Conservation (phyloP, 2,329 filamentous ascomycete genomes). For the Xylaria polymorpha region DNA sequence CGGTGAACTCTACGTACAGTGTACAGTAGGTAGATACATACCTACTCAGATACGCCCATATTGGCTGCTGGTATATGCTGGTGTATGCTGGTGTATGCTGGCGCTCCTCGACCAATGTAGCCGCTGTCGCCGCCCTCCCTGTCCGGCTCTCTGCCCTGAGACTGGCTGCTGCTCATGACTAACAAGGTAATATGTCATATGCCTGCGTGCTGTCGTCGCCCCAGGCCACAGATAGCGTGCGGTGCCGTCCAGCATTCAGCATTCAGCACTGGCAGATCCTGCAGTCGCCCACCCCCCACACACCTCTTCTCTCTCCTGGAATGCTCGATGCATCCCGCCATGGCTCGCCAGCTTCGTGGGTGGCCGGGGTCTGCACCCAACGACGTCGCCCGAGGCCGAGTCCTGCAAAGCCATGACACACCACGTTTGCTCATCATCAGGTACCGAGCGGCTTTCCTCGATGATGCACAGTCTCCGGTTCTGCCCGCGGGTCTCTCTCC, state of each 20-base stretch:
- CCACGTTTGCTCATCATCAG: conserved; percentile 36
- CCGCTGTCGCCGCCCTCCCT: conserved; percentile 32
- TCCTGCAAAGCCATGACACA: conserved; percentile 38
- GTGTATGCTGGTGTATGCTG: conserved; percentile 2
- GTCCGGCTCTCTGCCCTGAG: conserved; percentile 5
- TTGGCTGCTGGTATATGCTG: no score
- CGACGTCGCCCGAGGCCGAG: conserved; percentile 37
- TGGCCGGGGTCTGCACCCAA: conserved; percentile 36
- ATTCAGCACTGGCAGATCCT: conserved; percentile 21
- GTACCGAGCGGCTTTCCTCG: conserved; percentile 31
- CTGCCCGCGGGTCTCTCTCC: conserved; percentile 35
- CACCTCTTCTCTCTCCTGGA: conserved; percentile 13
- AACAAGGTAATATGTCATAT: conserved; percentile 25
- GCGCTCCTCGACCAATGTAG: conserved; percentile 28
- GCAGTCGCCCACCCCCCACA: conserved; percentile 29
- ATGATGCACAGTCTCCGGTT: conserved; percentile 35
- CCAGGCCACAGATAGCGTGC: conserved; percentile 3
- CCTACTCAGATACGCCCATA: background rate
- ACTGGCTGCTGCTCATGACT: conserved; percentile 15
- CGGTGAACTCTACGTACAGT: conserved; percentile 3
- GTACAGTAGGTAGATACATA: background rate
- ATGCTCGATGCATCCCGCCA: conserved; percentile 21
- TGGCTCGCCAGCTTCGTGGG: conserved; percentile 33
- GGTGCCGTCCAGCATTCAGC: conserved; percentile 4
- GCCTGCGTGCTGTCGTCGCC: conserved; percentile 22